phyloP scores from a whole-genome alignment of 2,329 filamentous ascomycete species.

The Periconia digitata region DNA sequence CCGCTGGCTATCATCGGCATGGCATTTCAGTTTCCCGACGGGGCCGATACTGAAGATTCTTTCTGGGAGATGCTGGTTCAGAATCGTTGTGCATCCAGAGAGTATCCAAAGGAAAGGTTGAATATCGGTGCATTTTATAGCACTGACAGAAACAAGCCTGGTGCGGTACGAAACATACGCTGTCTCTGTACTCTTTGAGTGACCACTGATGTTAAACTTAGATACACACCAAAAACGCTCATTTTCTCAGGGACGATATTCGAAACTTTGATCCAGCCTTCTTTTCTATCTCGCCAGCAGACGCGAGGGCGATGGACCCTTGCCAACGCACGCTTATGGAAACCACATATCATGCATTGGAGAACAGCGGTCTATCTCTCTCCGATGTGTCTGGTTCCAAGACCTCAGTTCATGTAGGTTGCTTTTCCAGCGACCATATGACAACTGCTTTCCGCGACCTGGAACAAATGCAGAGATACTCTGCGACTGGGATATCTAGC shows the following conservation, averaged over 20 bases:
- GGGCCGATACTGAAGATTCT: not conserved
- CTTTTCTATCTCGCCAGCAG: slow-evolving; percentile 19
- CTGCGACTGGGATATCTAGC: slow-evolving; percentile 4
- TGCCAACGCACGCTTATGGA: slow-evolving; percentile 29
- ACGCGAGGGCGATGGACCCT: slow-evolving; percentile 29
- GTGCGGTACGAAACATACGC: slow-evolving; percentile 7
- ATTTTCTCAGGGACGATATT: slow-evolving; percentile 22
- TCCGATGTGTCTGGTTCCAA: slow-evolving; percentile 14
- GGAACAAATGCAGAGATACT: slow-evolving; percentile 14
- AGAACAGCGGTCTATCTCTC: slow-evolving; percentile 25
- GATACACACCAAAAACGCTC: slow-evolving; percentile 12
- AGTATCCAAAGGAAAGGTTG: slow-evolving; percentile 8
- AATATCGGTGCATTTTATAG: slow-evolving; percentile 15
- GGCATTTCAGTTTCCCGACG: slow-evolving; percentile 11
- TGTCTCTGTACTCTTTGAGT: slow-evolving; percentile 6
- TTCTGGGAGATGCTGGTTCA: slow-evolving; percentile 12
- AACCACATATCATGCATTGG: slow-evolving; percentile 29
- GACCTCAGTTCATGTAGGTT: slow-evolving; percentile 21
- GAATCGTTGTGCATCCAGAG: slow-evolving; percentile 1
- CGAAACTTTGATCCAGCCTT: slow-evolving; percentile 25
- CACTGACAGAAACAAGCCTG: not conserved
- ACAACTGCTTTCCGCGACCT: slow-evolving; percentile 10
- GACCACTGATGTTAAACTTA: not conserved
- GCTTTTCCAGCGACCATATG: slow-evolving; percentile 16
- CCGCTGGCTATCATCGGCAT: slow-evolving; percentile 12